Evolutionary conservation across 345 rosid genomes (phyloP), one percentile per base, ranked within the genome.

Genomic region (Eucalyptus sp.): DNA sequence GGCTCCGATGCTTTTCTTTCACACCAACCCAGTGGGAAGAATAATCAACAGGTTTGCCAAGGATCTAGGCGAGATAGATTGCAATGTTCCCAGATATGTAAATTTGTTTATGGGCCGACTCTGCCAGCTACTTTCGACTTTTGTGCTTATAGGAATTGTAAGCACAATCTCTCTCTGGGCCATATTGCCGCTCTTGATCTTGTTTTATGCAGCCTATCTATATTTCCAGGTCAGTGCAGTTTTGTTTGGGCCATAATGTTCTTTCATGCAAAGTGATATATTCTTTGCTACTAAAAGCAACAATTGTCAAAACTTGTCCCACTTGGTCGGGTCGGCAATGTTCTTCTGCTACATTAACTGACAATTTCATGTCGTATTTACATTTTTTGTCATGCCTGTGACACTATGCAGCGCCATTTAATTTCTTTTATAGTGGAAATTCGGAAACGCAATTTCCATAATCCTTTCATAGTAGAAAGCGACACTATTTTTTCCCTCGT

Each of bases 1-100:
- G 93, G 99, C 99, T 90, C 98, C 98, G 33, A 96, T 98, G 98
- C 92, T 97, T 84, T 98, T 98, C 92, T 98, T 98, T 89, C 96
- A 97, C 90, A 96, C 99, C 88, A 98, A 98, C 90, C 99, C 99
- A 90, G 94, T 91, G 43, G 99, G 99, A 50, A 96, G 98, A 22
- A 93, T 98, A 86, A 98, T 98, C 88, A 98, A 98, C 88, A 94
- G 99, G 93, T 98, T 98, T 90, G 96, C 99, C 6, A 97, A 93
- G 94, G 99, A 98, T 93, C 92, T 96, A 37, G 97, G 99, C 27
- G 99, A 97, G 88, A 95, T 98, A 87, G 99, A 98, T 92, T 92
- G 96, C 79, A 93, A 91, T 91, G 98, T 98, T 81, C 97, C 99
- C 58, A 87, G 87, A 89, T 93, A 88, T 31, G 92, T 95, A 89